Evolutionary conservation across 1,284 basidiomycete species (phyloP), one percentile per base, ranked within the genome.

Genomic region (Ustilago esculenta): DNA sequence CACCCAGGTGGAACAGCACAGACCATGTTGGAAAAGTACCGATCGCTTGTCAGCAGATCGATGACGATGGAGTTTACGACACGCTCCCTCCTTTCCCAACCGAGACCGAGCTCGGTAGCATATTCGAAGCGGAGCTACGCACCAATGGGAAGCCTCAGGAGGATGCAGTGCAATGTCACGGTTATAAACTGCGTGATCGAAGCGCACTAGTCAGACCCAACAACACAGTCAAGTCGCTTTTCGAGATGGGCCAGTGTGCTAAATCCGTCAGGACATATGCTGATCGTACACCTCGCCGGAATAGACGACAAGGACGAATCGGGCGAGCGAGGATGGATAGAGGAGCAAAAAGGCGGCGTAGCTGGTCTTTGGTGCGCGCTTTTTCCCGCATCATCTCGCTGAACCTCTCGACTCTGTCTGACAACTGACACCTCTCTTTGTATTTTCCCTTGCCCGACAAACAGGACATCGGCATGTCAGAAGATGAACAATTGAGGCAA

Each of bases 401-500:
- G n/a, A n/a, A n/a, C n/a, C n/a, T n/a, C n/a, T n/a, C n/a, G n/a
- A n/a, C n/a, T n/a, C n/a, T n/a, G n/a, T n/a, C n/a, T n/a, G n/a
- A n/a, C n/a, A n/a, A n/a, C n/a, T n/a, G n/a, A n/a, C n/a, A n/a
- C n/a, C 7, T 30, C 6, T 33, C 18, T 6, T 35, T 10, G 9
- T 6, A 32, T 37, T 11, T 21, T 11, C 21, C 29, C 17, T 20
- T 18, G 7, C 18, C 11, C n/a, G 24, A 24, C 17, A 23, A 20
- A 43, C 45, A 65, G 61, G 53, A 61, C 24, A 33, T 60, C 6
- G 51, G 42, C 32, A 52, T 70, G 55, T 66, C 68, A 8, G 68
- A 72, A 42, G 68, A 72, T 45, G 68, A 72, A 34, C 68, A 72
- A 34, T 18, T 72, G n/a, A 63, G 68, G 7, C 68, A 67, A 48